Base-by-base conservation (phyloP, 139 green algal genomes). In the Closterium sp. region DNA sequence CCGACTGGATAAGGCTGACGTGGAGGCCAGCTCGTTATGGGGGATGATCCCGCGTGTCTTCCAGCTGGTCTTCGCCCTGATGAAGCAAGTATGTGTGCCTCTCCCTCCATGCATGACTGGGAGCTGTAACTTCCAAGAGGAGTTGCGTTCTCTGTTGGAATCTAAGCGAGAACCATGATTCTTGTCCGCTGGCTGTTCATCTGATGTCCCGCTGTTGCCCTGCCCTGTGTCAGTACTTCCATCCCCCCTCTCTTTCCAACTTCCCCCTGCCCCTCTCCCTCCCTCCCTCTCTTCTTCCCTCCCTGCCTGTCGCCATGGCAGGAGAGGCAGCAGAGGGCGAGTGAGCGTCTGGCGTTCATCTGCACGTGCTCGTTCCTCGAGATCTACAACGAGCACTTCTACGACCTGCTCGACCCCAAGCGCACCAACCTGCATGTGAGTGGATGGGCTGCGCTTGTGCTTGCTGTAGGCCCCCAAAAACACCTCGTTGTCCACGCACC, bases 311-410 rank as follows among this genome's bases (percentile, higher is more conserved):
- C 19, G 84, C 12, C 12, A 12, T 12, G 5, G 23, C 89, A 93
- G 89, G 91, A 93, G 64, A 69, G 93, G 84, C 90, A 86, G 55
- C 32, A 88, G 84, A 66, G 81, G 34, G 33, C 28, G 38, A 12
- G 33, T 3, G 34, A 89, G 35, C 64, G 92, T 19, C 31, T 91
- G 31, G 33, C 86, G 76, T 92, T 89, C 64, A n/a, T 87, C 38
- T 94, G 89, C 88, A 94, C 87, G 89, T 95, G 93, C 89, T 93
- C 93, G 35, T 95, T 93, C 76, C 86, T 95, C 33, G 88, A 99
- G 96, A 98, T 99, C 43, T 99, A 99, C 96, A 99, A 99, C 88
- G 98, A 99, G 94, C 95, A 95, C 55, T 97, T 99, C 43, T 96
- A 94, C 12, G 97, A 99, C 91, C 94, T 99, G 84, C 88, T 95